Evolutionary conservation across 768 basidiomycete species (phyloP), one percentile per base, ranked within the genome.

Genomic region (Collybia mongolica): DNA sequence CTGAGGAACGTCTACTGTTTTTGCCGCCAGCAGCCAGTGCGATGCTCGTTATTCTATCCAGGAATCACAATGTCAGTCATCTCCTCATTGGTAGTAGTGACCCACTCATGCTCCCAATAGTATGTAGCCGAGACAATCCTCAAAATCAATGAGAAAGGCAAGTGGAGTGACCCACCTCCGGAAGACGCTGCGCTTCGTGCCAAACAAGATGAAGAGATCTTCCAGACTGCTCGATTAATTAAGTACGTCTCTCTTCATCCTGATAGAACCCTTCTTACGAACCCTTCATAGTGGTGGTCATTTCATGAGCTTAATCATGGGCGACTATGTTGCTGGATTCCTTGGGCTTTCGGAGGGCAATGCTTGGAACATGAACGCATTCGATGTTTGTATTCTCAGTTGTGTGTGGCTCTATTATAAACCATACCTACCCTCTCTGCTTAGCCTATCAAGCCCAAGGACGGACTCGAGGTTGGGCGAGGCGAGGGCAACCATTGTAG

Each of bases 401-500:
- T 32, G 14, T 6, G 6, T 2, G 18, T 19, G 3, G 26, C 20
- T 17, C 24, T 3, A 26, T 26, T 26, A 45, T 35, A 18, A 6
- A 11, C 2, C 3, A 3, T 32, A 32, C 7, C 18, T 45, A 19
- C 28, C 26, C 24, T 15, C 19, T n/a, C 17, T 50, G 17, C 11
- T 37, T 43, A 70, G 57, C 48, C 72, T n/a, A 76, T 80, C 43
- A 61, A 67, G 15, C 54, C 50, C 8, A 64, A 59, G 37, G 63
- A 73, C 14, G 54, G 56, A 3, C 32, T 9, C 11, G 58, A 56
- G 39, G 62, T 71, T 12, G 58, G 54, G 2, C 74, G 80, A 8
- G 87, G 84, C n/a, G 64, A 74, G 44, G 86, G 86, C 12, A 86
- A 86, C 54, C 76, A 76, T 46, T 74, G 75, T 50, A 84, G 82